Conservation (phyloP, 192 early-diverging fungal genomes). For the Glomus cerebriforme region DNA sequence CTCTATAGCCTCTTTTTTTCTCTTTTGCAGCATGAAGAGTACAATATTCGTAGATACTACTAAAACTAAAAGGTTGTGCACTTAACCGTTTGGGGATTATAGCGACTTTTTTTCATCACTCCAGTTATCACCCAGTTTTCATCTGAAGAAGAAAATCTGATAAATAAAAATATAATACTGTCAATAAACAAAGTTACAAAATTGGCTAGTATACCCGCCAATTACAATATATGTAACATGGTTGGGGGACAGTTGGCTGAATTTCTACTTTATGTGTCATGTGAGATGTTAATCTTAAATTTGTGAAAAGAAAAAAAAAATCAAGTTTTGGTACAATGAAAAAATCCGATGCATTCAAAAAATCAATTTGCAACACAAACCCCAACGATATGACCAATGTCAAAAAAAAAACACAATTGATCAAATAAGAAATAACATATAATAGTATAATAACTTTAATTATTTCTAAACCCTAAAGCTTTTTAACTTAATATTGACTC, state of each 20-base stretch:
- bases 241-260: constrained; percentile 4
- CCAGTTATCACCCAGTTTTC: neutral
- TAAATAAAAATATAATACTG: neutral
- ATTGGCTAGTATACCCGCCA: neutral
- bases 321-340: constrained; percentile 21
- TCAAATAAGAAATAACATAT: neutral
- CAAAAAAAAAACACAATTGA: constrained; percentile 1
- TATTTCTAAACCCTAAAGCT: neutral
- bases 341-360: constrained; percentile 1
- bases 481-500: neutral
- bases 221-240: neutral
- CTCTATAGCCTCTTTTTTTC: neutral
- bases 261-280: constrained; percentile 3
- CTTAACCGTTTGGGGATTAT: neutral
- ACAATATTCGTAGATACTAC: neutral
- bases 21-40: neutral
- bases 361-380: neutral
- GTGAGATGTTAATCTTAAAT: constrained; percentile 8
- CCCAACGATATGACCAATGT: constrained; percentile 20
- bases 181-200: neutral
- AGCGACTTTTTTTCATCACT: too few relatives aligned
- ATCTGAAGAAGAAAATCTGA: neutral
- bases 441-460: constrained; percentile 6
- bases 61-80: neutral
- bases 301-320: neutral